Base-by-base conservation (phyloP, 1,284 basidiomycete genomes). In the Tylopilus orsonianus region DNA sequence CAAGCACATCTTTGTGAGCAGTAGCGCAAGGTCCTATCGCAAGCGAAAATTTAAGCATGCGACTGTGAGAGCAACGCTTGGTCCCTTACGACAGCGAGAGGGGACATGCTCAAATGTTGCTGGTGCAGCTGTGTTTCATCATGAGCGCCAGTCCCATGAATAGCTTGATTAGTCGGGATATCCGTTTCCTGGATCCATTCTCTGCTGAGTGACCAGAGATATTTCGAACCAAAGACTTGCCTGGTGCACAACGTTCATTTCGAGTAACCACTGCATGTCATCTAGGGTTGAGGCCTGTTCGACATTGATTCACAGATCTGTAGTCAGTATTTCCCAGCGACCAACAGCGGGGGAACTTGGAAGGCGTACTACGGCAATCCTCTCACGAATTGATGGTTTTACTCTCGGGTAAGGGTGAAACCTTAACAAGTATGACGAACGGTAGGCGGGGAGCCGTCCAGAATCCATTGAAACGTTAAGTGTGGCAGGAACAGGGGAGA, bases 351-450 rank as follows among this genome's bases (percentile, higher is more conserved):
- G 10, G n/a, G n/a, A n/a, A n/a, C n/a, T n/a, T 33, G 7, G 30
- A 44, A 43, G 10, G 35, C 13, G 39, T 46, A 62, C 10, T 32
- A 65, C 65, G 50, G 26, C 10, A 30, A 65, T 46, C 50, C 54
- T 64, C 59, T 64, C 61, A 53, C 53, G 61, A 39, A 35, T 20
- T 48, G 59, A 56, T 4, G 24, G 43, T 27, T 59, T 63, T n/a
- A 37, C 30, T 36, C 65, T 63, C 37, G 61, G 60, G 47, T 63
- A 63, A 27, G 61, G 62, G 44, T 64, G 62, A 23, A 52, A 67
- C 18, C 62, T 49, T 18, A 63, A 37, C 2, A 67, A 41, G 27
- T 67, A 61, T 0, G 64, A 66, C 3, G 64, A 63, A 22, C 64
- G 62, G 35, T 66, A 64, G 23, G 60, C 44, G 1, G 62, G 65